Conservation (phyloP, 2,329 filamentous ascomycete genomes). For the Claviceps humidiphila region DNA sequence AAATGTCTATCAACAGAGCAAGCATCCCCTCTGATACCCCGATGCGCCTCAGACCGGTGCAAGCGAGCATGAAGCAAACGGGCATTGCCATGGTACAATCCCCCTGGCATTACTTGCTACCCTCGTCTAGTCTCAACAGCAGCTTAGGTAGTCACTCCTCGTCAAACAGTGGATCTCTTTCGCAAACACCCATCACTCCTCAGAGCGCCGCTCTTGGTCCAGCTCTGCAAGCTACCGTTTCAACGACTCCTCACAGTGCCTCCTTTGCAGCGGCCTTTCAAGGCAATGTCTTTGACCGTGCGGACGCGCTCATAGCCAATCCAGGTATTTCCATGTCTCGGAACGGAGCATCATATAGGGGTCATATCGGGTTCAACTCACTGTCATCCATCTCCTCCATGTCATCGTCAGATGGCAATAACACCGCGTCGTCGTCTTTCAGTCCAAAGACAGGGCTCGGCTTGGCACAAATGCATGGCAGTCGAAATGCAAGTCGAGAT, state of each 20-base stretch:
- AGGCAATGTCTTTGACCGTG: conserved; percentile 47
- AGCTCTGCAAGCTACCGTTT: conserved; percentile 79
- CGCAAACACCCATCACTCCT: conserved; percentile 60
- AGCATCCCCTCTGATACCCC: conserved; percentile 54
- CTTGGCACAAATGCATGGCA: conserved; percentile 22
- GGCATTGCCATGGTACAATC: conserved; percentile 54
- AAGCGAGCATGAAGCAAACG: conserved; percentile 71
- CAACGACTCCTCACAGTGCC: conserved; percentile 50
- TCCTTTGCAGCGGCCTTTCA: conserved; percentile 42
- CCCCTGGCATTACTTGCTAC: conserved; percentile 38
- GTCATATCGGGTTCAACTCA: conserved; percentile 25
- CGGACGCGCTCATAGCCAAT: conserved; percentile 43
- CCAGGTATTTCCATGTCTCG: conserved; percentile 45
- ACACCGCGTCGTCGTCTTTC: conserved; percentile 18
- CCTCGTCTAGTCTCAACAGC: conserved; percentile 6
- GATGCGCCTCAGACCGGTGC: conserved; percentile 62
- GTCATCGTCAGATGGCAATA: conserved; percentile 26
- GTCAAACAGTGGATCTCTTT: conserved; percentile 16
- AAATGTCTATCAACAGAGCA: conserved; percentile 36
- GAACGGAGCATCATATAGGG: conserved; percentile 31
- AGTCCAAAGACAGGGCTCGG: conserved; percentile 20
- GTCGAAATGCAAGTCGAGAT: conserved; percentile 12
- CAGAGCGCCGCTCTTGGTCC: conserved; percentile 81
- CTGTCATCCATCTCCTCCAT: conserved; percentile 28
- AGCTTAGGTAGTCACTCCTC: conserved; percentile 12